Evolutionary conservation across 768 basidiomycete genomes (phyloP).

Genomic region (Lactarius sanguifluus): DNA sequence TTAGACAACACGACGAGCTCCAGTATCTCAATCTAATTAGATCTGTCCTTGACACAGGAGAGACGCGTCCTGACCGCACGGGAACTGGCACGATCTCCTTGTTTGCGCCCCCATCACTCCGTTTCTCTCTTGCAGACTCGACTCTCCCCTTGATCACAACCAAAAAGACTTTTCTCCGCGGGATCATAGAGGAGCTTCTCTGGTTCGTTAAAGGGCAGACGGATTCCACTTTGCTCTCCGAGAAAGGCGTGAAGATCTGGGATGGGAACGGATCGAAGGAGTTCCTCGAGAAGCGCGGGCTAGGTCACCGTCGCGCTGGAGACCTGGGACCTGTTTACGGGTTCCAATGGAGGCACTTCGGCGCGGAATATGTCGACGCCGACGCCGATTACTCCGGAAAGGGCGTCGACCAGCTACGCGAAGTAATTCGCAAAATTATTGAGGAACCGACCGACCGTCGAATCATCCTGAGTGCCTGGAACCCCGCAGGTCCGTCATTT

Average conservation of each 20-base stretch:
- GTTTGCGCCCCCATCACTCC: conserved; percentile 87
- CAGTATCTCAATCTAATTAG: conserved; percentile 88
- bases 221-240: conserved; percentile 70
- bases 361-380: conserved; percentile 75
- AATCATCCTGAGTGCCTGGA: conserved; percentile 97
- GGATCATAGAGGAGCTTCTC: conserved; percentile 89
- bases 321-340: conserved; percentile 98
- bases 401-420: conserved; percentile 88
- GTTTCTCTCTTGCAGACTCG: conserved; percentile 78
- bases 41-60: conserved; percentile 72
- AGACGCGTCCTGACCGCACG: conserved; percentile 83
- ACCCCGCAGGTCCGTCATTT: conserved; percentile 78
- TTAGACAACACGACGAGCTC: conserved; percentile 66
- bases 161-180: conserved; percentile 89
- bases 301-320: conserved; percentile 82
- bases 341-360: conserved; percentile 96
- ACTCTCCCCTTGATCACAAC: conserved; percentile 91
- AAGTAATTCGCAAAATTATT: conserved; percentile 90
- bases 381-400: conserved; percentile 75
- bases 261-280: conserved; percentile 91
- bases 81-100: conserved; percentile 91
- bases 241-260: conserved; percentile 94
- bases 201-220: conserved; percentile 92
- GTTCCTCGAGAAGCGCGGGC: conserved; percentile 81
- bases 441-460: conserved; percentile 90